Evolutionary conservation across 208 protist genomes (phyloP), one percentile per base, ranked within the genome.

Genomic region (Acanthamoeba healyi): DNA sequence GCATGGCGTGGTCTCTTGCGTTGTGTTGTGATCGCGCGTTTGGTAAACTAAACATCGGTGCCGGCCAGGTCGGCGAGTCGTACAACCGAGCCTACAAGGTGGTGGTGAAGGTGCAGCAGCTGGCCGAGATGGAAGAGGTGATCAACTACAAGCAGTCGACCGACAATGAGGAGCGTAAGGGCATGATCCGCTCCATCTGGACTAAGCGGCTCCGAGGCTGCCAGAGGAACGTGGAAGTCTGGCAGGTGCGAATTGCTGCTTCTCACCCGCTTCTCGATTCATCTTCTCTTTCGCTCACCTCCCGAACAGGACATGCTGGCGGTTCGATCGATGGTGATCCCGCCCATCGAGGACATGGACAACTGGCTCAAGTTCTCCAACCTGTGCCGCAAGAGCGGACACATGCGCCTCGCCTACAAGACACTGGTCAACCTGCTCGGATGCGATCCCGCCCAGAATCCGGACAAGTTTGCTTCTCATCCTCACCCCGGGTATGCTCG

Each of bases 21-120:
- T n/a, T n/a, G n/a, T n/a, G n/a, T n/a, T n/a, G n/a, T n/a, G n/a
- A n/a, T n/a, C n/a, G n/a, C n/a, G n/a, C n/a, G n/a, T n/a, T n/a
- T n/a, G n/a, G n/a, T n/a, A n/a, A n/a, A n/a, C n/a, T n/a, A n/a
- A n/a, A n/a, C n/a, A n/a, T n/a, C n/a, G n/a, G n/a, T n/a, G n/a
- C n/a, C n/a, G n/a, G n/a, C n/a, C n/a, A n/a, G n/a, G n/a, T n/a
- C 24, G 91, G 91, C 26, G 99, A 99, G 96, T 99, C 98, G 95
- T 99, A 99, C 97, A 98, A 99, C 94, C 96, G 99, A 38, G 99
- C 99, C 14, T 99, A 99, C 96, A 96, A 97, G 7, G 96, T 98
- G 77, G 92, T 99, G 89, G 98, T 99, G n/a, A 96, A 97, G 49
- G 98, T 99, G 54, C 99, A 99, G 97, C 99, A 99, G 96, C 97